Evolutionary conservation across 2,329 filamentous ascomycete species (phyloP), one percentile per base, ranked within the genome.

Genomic region (Verticillium albo-atrum): DNA sequence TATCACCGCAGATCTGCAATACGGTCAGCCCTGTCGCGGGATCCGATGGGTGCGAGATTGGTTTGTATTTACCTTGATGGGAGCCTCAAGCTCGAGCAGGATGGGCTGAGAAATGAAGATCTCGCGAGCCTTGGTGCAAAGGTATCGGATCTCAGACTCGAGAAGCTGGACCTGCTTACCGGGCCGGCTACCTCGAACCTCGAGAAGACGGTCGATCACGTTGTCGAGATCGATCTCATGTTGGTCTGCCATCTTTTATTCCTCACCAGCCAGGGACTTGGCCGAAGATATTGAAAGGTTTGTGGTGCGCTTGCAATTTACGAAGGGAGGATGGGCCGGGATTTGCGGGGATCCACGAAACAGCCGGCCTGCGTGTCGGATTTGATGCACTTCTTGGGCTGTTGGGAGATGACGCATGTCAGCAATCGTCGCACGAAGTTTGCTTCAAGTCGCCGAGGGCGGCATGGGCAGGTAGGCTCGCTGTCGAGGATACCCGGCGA

Each of bases 101-200:
- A 98, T 98, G 67, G 95, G 95, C 82, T 99, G 95, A 64, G 93
- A 97, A 78, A 99, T 98, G 83, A 99, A 98, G 71, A 99, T 98
- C 82, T 99, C 95, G 67, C 95, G 90, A 64, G 94, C 93, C 83
- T 98, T 98, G 75, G 94, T 97, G 86, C 95, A 99, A 66, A 99
- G 87, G 79, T 88, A 97, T 74, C 94, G 90, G 69, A 99, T 99
- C 81, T 98, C 95, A 63, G 91, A 88, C 79, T 99, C 95, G 67
- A 97, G 83, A 68, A 99, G 86, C 81, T 98, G 94, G 59, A 99
- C 95, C 80, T 98, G 95, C 83, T 99, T 99, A 71, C 95, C 95
- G 60, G 95, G 95, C 73, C 95, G 89, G 84, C 93, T 97, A 75
- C 94, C 95, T 79, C 95, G 90, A 74, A 98, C 95, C 81, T 99